Evolutionary conservation across 2,329 filamentous ascomycete genomes (phyloP), one percentile per base, ranked within the genome.

Genomic region (Apiospora rasikravindrae): DNA sequence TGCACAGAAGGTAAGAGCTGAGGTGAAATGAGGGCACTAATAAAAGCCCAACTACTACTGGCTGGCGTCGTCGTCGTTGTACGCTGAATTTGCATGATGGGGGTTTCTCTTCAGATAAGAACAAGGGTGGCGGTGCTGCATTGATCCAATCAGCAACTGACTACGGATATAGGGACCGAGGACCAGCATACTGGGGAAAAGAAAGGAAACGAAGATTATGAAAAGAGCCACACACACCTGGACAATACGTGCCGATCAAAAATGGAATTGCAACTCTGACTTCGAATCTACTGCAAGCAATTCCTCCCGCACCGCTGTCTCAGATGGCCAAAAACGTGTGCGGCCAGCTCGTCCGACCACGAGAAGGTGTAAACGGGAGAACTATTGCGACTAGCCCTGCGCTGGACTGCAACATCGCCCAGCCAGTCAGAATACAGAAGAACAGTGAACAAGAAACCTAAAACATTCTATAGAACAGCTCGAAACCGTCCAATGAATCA

Each of bases 321-420:
- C 22, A 64, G 53, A 61, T 37, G 53, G 29, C 53, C 53, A 8
- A n/a, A 61, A 61, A 61, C 29, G 53, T 61, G 29, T 19, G 53
- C 53, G 53, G 53, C 22, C 7, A 57, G 51, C 24, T 29, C 51
- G 19, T 57, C 51, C 51, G 51, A 37, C 26, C 29, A 61, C 7
- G 26, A 40, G 33, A 22, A 61, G 53, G 29, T 37, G 53, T 37
- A 37, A 61, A 37, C 53, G 53, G 53, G 53, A 61, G 19, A 64
- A 64, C 57, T 64, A 40, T 64, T 64, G 57, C 19, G 57, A 64
- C 57, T 64, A 40, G 57, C 10, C 57, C 40, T 64, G 57, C 57
- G 57, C 33, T 64, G 29, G 33, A 64, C 57, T 64, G 33, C 57
- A 40, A 40, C 33, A n/a, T n/a, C 29, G 13, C 6, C 19, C 57